Percentiles rank a stretch among this genome's conserved stretches.
Conservation (phyloP, 2,329 filamentous ascomycete genomes). For the Exophiala oligosperma region DNA sequence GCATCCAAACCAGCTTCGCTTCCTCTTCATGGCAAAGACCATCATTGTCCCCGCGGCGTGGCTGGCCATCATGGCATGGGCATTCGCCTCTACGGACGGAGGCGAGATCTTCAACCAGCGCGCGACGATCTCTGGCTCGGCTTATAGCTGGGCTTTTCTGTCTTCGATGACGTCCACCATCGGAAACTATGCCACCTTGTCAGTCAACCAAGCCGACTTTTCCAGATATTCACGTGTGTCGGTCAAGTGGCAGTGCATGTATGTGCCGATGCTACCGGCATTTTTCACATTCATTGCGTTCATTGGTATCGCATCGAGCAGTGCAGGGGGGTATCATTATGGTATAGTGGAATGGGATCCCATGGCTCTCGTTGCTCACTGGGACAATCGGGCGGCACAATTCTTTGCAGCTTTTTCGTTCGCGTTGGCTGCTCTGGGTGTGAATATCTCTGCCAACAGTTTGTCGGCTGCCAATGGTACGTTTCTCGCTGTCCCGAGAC, state of each 20-base stretch:
- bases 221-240: slow-evolving; percentile 42
- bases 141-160: slow-evolving; percentile 49
- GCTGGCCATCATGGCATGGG: slow-evolving; percentile 64
- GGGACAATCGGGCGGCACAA: slow-evolving; percentile 45
- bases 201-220: slow-evolving; percentile 56
- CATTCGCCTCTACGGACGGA: slow-evolving; percentile 56
- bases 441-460: slow-evolving; percentile 54
- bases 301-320: slow-evolving; percentile 60
- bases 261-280: slow-evolving; percentile 48
- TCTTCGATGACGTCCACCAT: slow-evolving; percentile 19
- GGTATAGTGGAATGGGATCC: slow-evolving; percentile 46
- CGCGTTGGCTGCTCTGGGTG: slow-evolving; percentile 54
- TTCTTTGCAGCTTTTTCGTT: slow-evolving; percentile 56
- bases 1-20: slow-evolving; percentile 42
- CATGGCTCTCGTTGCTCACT: slow-evolving; percentile 39
- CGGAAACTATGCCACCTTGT: slow-evolving; percentile 54
- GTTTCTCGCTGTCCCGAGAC: background rate
- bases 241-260: slow-evolving; percentile 46
- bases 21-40: slow-evolving; percentile 40
- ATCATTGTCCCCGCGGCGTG: slow-evolving; percentile 58
- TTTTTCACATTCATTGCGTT: slow-evolving; percentile 51
- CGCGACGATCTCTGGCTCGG: slow-evolving; percentile 46
- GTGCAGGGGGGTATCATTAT: slow-evolving; percentile 37
- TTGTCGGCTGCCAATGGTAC: slow-evolving; percentile 50
- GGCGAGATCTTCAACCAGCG: slow-evolving; percentile 50